phyloP scores from a whole-genome alignment of 345 rosid species.

The Crucihimalaya himalaica region DNA sequence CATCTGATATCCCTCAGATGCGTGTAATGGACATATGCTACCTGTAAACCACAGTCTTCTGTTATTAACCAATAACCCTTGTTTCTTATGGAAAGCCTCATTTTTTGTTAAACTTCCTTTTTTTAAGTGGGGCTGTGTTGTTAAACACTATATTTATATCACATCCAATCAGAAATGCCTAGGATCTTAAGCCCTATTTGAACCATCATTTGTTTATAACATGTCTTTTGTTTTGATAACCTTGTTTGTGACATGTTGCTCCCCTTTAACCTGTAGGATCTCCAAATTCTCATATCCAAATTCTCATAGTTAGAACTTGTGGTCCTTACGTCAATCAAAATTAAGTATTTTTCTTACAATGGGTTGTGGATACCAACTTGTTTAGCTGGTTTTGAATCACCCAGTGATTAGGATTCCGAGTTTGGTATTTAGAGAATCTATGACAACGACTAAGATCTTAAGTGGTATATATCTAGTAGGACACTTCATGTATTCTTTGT shows the following conservation, averaged over 20 bases:
- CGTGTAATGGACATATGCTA: not conserved
- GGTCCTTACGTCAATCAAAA: slow-evolving; percentile 9
- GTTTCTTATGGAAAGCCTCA: slow-evolving; percentile 3
- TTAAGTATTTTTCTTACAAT: not conserved
- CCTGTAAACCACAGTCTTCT: slow-evolving; percentile 27
- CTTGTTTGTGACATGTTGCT: slow-evolving; percentile 31
- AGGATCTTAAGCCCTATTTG: slow-evolving; percentile 32
- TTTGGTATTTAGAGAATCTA: slow-evolving; percentile 22
- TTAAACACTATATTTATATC: not conserved
- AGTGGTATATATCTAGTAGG: slow-evolving; percentile 7
- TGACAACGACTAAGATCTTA: slow-evolving; percentile 13
- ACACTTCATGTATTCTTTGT: not conserved
- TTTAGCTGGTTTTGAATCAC: not conserved
- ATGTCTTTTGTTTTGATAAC: slow-evolving; percentile 29
- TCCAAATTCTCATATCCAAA: slow-evolving; percentile 5
- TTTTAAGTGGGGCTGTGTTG: not conserved
- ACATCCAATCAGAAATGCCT: slow-evolving; percentile 27
- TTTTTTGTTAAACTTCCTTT: slow-evolving; percentile 2
- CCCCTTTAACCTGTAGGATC: slow-evolving; percentile 17
- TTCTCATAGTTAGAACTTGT: slow-evolving; percentile 19
- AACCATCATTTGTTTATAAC: slow-evolving; percentile 13
- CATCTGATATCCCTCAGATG: not conserved
- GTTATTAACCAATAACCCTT: slow-evolving; percentile 19
- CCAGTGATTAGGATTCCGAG: slow-evolving; percentile 1
- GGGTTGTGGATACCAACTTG: not conserved